Conservation (phyloP, 306 rosid genomes). For the Vicia faba region DNA sequence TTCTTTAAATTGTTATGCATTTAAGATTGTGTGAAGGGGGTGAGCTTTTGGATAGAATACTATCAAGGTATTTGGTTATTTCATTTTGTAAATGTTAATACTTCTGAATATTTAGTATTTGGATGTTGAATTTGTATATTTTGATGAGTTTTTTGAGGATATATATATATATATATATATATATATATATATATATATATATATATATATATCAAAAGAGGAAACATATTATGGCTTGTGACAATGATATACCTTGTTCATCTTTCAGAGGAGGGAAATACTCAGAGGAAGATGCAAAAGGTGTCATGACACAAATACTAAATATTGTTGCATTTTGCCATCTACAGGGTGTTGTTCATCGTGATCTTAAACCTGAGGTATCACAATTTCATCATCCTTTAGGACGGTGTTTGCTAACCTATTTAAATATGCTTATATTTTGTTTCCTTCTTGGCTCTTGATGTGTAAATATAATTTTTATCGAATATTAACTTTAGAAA, state of each 20-base stretch:
- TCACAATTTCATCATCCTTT: not conserved
- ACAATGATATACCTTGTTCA: conserved; percentile 26
- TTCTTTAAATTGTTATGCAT: conserved; percentile 16
- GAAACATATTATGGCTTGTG: conserved; percentile 14
- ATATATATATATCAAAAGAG: no score
- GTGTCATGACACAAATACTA: conserved; percentile 72
- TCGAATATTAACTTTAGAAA: conserved; percentile 34
- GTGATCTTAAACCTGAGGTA: conserved; percentile 98
- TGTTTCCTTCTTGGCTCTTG: conserved; percentile 11
- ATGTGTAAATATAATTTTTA: conserved; percentile 13
- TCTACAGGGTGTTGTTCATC: conserved; percentile 95
- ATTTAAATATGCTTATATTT: conserved; percentile 9
- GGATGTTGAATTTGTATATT: not conserved
- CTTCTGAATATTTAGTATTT: conserved; percentile 15
- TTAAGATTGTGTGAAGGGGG: conserved; percentile 93
- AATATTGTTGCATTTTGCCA: conserved; percentile 91
- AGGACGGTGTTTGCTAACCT: conserved; percentile 17
- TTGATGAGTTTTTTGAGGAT: not conserved
- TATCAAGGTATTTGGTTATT: conserved; percentile 62
- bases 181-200: no score
- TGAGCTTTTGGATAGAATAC: conserved; percentile 92
- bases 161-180: no score
- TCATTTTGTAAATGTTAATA: conserved; percentile 12
- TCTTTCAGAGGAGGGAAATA: conserved; percentile 87
- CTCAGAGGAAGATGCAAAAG: conserved; percentile 89